phyloP scores from a whole-genome alignment of 2,329 filamentous ascomycete species.

The Pseudogymnoascus sp. region DNA sequence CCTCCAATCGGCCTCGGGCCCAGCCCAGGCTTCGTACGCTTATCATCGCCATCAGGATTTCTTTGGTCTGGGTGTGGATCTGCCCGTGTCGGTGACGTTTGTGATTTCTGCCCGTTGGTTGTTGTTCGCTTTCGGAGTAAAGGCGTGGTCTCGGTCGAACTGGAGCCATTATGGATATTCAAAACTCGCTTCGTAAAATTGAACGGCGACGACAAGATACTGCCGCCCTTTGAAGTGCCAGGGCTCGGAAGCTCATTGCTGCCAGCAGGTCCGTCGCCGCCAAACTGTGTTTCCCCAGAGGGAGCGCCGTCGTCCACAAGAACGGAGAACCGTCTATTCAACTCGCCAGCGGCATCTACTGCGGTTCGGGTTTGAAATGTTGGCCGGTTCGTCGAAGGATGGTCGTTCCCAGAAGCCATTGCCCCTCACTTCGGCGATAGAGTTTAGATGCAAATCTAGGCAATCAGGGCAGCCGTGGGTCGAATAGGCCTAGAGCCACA shows the following conservation, averaged over 20 bases:
- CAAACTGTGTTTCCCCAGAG: neutral
- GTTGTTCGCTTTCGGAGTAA: conserved; percentile 10
- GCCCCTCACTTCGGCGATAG: conserved; percentile 1
- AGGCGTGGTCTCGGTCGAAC: conserved; percentile 1
- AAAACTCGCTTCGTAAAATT: conserved; percentile 19
- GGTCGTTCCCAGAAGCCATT: conserved; percentile 1
- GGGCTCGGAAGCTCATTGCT: neutral
- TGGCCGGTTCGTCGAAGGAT: neutral
- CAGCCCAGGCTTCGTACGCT: conserved; percentile 27
- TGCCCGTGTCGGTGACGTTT: neutral
- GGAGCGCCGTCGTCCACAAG: conserved; percentile 8
- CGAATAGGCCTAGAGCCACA: neutral
- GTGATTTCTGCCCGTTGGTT: conserved; percentile 1
- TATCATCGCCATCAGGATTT: neutral
- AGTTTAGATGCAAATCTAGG: neutral
- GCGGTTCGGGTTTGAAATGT: conserved; percentile 37
- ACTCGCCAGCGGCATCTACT: conserved; percentile 35
- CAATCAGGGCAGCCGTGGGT: neutral
- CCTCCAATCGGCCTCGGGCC: conserved; percentile 32
- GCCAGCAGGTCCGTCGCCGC: neutral
- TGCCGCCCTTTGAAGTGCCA: neutral
- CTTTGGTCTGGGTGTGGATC: neutral
- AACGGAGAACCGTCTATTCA: conserved; percentile 32
- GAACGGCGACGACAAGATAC: conserved; percentile 16
- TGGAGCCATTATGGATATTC: conserved; percentile 14